Percentiles rank a stretch among this genome's conserved stretches.
Conservation (phyloP, 345 rosid species). For the Erysimum cheiranthoides region DNA sequence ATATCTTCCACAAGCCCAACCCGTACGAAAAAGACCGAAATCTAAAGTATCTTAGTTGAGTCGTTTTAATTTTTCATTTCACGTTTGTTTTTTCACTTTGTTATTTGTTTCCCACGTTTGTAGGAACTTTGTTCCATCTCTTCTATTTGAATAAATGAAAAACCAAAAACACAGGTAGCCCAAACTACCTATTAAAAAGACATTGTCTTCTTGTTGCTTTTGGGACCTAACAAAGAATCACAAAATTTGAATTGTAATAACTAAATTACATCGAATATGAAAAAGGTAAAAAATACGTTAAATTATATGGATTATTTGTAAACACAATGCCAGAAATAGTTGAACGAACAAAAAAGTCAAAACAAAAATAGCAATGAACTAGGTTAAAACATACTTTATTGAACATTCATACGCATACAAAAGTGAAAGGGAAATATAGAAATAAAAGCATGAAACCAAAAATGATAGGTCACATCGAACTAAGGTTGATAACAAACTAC, state of each 20-base stretch:
- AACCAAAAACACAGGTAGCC: neutral
- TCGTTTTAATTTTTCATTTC: too few species aligned
- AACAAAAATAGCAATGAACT: neutral
- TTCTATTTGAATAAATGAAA: too few species aligned
- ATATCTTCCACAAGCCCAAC: too few species aligned
- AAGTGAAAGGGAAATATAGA: neutral
- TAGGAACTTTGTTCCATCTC: too few species aligned
- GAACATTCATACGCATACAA: neutral
- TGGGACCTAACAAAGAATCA: too few species aligned
- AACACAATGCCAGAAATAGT: neutral
- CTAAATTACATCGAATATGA: too few species aligned
- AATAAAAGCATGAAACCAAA: neutral
- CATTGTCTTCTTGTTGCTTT: too few species aligned
- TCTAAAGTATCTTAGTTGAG: neutral
- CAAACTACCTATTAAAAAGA: too few species aligned
- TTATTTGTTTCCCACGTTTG: neutral
- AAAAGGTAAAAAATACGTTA: neutral
- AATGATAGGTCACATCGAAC: neutral
- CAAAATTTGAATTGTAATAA: too few species aligned
- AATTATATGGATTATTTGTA: neutral
- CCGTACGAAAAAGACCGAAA: too few species aligned
- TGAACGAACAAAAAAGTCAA: neutral
- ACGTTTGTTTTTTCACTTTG: neutral
- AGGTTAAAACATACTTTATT: neutral
- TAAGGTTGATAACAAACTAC: neutral